Conservation (phyloP, 139 green algal genomes). For the Chlamydomonas incerta region DNA sequence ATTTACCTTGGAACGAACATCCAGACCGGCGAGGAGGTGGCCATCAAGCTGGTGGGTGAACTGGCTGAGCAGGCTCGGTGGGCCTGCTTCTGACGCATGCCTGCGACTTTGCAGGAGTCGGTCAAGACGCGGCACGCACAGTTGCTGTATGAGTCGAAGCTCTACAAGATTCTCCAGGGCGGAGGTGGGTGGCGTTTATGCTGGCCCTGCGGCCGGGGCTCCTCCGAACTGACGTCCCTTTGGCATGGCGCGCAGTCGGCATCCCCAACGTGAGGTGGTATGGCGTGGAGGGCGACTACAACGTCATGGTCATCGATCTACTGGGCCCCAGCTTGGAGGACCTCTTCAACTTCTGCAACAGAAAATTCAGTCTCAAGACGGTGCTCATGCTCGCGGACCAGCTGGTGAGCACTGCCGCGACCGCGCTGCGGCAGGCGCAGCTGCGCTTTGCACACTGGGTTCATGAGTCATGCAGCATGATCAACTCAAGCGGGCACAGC, state of each 20-base stretch:
- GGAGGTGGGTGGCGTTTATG: constrained; percentile 75
- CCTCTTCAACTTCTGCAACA: constrained; percentile 99
- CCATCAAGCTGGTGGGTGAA: constrained; percentile 96
- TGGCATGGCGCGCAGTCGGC: constrained; percentile 80
- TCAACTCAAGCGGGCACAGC: no score
- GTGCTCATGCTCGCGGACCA: constrained; percentile 99
- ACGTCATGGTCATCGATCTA: constrained; percentile 99
- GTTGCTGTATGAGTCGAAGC: constrained; percentile 95
- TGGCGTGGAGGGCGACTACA: constrained; percentile 99
- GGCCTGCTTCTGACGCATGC: neutral
- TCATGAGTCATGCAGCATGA: no score
- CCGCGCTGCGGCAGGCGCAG: neutral
- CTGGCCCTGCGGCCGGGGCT: no score
- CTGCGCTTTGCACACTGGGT: no score
- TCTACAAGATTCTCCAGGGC: constrained; percentile 96
- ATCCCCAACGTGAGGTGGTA: constrained; percentile 99
- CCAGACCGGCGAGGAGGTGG: constrained; percentile 98
- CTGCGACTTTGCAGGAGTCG: constrained; percentile 76
- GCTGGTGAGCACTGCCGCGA: constrained; percentile 77
- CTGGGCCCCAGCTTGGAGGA: constrained; percentile 97
- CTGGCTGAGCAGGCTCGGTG: neutral
- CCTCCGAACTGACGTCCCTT: neutral
- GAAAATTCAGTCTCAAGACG: constrained; percentile 98
- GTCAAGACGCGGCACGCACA: constrained; percentile 93
- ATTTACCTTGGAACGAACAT: constrained; percentile 93